Base-by-base conservation (phyloP, 225 moss, liverwort and hornwort genomes). In the Asterella californica region DNA sequence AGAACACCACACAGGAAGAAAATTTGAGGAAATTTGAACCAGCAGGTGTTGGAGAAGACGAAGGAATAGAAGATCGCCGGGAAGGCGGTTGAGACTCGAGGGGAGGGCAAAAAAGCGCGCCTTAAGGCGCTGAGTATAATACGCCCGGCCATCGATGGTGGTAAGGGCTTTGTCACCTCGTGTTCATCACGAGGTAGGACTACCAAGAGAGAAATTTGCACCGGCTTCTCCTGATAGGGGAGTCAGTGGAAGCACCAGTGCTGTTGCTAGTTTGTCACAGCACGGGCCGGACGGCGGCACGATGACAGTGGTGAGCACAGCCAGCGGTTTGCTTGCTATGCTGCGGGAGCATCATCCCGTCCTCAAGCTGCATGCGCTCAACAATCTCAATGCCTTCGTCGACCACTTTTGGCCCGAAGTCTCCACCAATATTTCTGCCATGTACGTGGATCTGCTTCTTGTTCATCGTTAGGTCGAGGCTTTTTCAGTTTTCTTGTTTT, bases 341-440 rank as follows among this genome's bases (percentile, higher is more conserved):
- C 90, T 99, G 83, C 87, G 86, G 77, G 97, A 97, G 92, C 88
- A 94, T 38, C 94, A 97, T 61, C 92, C 94, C 25, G 84, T 89
- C 48, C 87, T 97, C 78, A 97, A 97, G 88, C 85, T 92, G 81
- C 94, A 94, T 80, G 97, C 97, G 15, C 83, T 97, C 5, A 93
- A 93, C 88, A 94, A 97, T 76, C 69, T 94, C 24, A 92, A 97
- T 74, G 85, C 90, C 45, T 84, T 97, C 45, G 97, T 97, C 67
- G 94, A 94, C 81, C 83, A 92, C 49, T 97, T 97, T 80, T 97
- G 97, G 97, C 94, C 95, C 0, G 94, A 99, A 84, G 92, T 99
- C 70, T 99, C 97, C 29, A 91, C 97, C 32, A 93, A 90, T 78
- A 94, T 99, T 82, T 91, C 97, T 30, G 84, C 93, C 64, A 95